Percentiles rank a stretch among this genome's conserved stretches.
phyloP scores from a whole-genome alignment of 306 rosid species.

The Castanopsis chinensis region DNA sequence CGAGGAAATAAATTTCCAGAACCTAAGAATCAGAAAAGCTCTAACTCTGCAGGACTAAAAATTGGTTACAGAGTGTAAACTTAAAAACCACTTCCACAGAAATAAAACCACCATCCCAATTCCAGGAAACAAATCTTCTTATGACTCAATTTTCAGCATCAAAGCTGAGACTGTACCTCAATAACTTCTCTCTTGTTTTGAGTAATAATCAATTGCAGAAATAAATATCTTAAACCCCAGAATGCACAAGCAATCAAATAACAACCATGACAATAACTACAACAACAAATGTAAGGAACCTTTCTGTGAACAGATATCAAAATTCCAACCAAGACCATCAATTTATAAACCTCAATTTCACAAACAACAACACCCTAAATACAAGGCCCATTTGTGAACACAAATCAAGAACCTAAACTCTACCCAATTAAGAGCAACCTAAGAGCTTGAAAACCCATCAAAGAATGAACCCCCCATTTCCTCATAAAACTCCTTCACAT shows the following conservation, averaged over 20 bases:
- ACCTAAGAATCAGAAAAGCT: not conserved
- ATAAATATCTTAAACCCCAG: slow-evolving; percentile 12
- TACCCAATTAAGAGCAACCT: slow-evolving; percentile 16
- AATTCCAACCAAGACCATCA: not conserved
- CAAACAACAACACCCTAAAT: slow-evolving; percentile 15
- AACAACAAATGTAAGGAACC: not conserved
- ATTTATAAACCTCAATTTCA: slow-evolving; percentile 4
- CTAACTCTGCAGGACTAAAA: not conserved
- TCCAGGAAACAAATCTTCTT: slow-evolving; percentile 16
- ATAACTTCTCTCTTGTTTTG: not conserved
- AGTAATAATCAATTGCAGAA: not conserved
- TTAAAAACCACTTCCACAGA: not conserved
- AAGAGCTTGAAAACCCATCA: not conserved
- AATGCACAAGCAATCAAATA: slow-evolving; percentile 13
- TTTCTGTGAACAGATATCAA: not conserved
- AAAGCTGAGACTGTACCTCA: not conserved
- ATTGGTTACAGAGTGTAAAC: slow-evolving; percentile 3
- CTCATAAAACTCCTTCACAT: not conserved
- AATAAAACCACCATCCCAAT: slow-evolving; percentile 20
- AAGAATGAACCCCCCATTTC: slow-evolving; percentile 10
- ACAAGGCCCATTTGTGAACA: slow-evolving; percentile 1
- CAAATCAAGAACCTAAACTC: not conserved
- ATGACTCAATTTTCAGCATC: slow-evolving; percentile 15
- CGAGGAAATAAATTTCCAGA: slow-evolving; percentile 13
- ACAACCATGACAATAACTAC: slow-evolving; percentile 7